Base-by-base conservation (phyloP, 805 yeast genomes). In the Nakazawaea ambrosiae region DNA sequence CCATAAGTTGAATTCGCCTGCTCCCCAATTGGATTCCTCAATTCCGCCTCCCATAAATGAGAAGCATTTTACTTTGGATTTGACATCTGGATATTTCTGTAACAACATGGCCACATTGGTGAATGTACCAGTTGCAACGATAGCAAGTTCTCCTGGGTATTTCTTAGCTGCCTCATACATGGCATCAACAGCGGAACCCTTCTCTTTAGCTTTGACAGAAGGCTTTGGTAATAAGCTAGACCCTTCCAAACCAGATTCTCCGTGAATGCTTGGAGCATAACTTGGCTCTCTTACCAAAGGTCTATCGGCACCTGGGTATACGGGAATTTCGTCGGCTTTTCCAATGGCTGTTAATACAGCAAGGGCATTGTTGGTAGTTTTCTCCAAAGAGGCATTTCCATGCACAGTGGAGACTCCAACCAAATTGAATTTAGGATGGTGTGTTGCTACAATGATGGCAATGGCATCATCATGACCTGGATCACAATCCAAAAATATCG, bases 381-480 rank as follows among this genome's bases (percentile, higher is more conserved):
- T 65, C 6, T 65, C 65, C 14, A 79, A 61, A 4, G 82, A 64
- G 0, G 86, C 75, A 46, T 81, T 81, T 2, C 95, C 95, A 50
- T 76, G 80, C 17, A 79, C 81, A 0, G 90, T 78, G 22, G 87
- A 76, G n/a, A 84, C 66, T 2, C 92, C 94, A 3, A 77, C 47
- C 8, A 84, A 55, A 12, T 72, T 55, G 57, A 75, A 73, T 19
- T 66, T 58, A 0, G 86, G 83, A 45, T 77, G 71, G 49, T 70
- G 73, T 6, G 74, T 61, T 0, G 85, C 75, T 19, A 87, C 45
- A 8, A 83, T 59, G 6, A 87, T 65, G 4, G 92, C 95, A 31
- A 84, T 70, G 2, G 84, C 80, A 49, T 87, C 96, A 51, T 87
- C 96, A 50, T 82, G 92, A 2, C 96, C 95, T 0, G 95, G 95